These are phyloP conservation scores for Chiua virens DNA, from an alignment of 768 basidiomycete species.

Conservation along the genomic window DNA sequence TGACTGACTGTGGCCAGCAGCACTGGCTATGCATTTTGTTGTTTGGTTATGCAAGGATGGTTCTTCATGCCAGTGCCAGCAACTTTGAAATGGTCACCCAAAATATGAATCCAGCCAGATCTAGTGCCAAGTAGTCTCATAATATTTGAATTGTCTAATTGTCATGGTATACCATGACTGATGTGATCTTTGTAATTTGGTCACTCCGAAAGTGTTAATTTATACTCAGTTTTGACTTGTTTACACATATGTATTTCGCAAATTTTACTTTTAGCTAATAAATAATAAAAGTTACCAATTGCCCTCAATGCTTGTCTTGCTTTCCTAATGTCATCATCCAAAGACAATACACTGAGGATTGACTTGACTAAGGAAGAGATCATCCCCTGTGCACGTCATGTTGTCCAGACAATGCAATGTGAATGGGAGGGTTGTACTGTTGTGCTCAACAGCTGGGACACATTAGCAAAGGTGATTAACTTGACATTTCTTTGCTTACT, in stretches of 20 bases:
- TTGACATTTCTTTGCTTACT: constrained; percentile 2
- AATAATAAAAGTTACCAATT: background rate
- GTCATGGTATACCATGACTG: too few species aligned
- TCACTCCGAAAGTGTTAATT: too few species aligned
- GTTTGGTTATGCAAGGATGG: too few species aligned
- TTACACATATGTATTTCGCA: constrained; percentile 7
- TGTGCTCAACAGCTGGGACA: constrained; percentile 29
- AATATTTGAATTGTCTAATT: too few species aligned
- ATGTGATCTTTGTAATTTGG: too few species aligned
- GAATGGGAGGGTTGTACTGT: constrained; percentile 29
- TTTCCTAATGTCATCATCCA: constrained; percentile 9
- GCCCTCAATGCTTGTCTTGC: background rate
- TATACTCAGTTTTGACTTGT: constrained; percentile 4
- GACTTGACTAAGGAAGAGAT: constrained; percentile 23
- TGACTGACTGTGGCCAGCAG: too few species aligned
- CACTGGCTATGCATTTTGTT: too few species aligned
- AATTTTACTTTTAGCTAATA: background rate
- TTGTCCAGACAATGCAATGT: constrained; percentile 27
- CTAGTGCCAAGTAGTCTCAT: too few species aligned
- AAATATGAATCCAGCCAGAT: too few species aligned
- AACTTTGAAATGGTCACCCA: too few species aligned
- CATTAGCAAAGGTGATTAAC: constrained; percentile 30
- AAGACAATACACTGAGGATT: constrained; percentile 14
- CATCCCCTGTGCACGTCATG: constrained; percentile 20
- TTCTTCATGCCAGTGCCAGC: too few species aligned